Evolutionary conservation across 2,329 filamentous ascomycete species (phyloP).

Genomic region (Cladophialophora exuberans): DNA sequence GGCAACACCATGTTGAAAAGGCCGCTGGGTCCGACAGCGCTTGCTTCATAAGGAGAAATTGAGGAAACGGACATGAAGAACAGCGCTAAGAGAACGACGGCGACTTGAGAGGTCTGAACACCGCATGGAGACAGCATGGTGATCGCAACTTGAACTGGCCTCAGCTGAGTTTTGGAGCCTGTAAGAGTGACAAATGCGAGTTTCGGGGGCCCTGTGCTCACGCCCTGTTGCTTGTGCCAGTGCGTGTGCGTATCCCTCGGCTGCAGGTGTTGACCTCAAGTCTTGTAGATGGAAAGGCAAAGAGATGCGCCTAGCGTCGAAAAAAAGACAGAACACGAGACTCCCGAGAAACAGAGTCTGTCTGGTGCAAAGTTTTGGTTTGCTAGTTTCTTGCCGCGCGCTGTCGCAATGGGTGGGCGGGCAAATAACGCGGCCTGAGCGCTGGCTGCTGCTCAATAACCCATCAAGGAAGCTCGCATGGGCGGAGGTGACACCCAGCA

Average conservation of each 20-base stretch:
- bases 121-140: constrained; percentile 15
- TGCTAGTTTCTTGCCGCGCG: constrained; percentile 12
- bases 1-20: too few species aligned
- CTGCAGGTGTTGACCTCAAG: constrained; percentile 8
- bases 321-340: constrained; percentile 4
- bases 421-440: constrained; percentile 1
- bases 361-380: background rate
- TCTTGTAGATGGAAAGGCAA: background rate
- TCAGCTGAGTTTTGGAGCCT: constrained; percentile 4
- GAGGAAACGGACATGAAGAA: background rate
- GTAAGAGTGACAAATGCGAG: background rate
- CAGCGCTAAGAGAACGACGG: constrained; percentile 16
- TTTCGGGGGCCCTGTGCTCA: background rate
- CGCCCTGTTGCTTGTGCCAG: background rate
- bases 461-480: constrained; percentile 2
- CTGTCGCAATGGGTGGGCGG: constrained; percentile 1
- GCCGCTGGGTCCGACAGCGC: too few species aligned
- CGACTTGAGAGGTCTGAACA: constrained; percentile 24
- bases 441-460: background rate
- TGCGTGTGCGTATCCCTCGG: too few species aligned
- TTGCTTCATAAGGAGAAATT: too few species aligned
- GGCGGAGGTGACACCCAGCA: background rate
- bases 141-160: background rate
- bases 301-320: too few species aligned
- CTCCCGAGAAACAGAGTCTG: background rate